phyloP scores from a whole-genome alignment of 768 basidiomycete species.

The Rhodotorula kratochvilovae region DNA sequence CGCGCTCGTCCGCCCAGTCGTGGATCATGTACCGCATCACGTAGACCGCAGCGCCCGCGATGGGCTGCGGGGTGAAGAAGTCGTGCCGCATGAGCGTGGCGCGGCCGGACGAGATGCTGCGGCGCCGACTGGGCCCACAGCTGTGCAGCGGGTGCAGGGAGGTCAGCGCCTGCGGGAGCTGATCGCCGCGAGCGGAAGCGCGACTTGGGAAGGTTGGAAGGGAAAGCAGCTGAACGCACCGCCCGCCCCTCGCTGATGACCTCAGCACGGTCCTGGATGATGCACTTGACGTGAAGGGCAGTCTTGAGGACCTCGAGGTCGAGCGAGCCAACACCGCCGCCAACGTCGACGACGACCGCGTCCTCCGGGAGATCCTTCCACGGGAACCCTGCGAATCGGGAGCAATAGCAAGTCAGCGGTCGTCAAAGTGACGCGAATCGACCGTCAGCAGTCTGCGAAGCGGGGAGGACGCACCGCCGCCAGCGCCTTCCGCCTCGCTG shows the following conservation, averaged over 20 bases:
- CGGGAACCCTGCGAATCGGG: slow-evolving; percentile 47
- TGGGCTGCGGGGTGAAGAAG: slow-evolving; percentile 64
- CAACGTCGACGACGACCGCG: slow-evolving; percentile 48
- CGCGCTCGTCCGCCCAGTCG: slow-evolving; percentile 68
- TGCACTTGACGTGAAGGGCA: slow-evolving; percentile 42
- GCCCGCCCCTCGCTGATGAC: slow-evolving; percentile 40
- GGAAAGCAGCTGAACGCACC: too few relatives aligned
- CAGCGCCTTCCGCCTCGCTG: too few relatives aligned
- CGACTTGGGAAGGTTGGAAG: too few relatives aligned
- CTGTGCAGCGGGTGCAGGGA: too few relatives aligned
- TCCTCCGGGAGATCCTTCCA: slow-evolving; percentile 56
- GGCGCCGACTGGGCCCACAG: too few relatives aligned
- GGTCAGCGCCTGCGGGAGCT: slow-evolving; percentile 19
- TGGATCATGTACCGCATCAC: slow-evolving; percentile 68
- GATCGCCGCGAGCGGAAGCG: neutral
- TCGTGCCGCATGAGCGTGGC: slow-evolving; percentile 55
- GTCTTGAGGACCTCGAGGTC: slow-evolving; percentile 41
- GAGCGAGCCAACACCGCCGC: slow-evolving; percentile 45
- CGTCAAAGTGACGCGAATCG: too few relatives aligned
- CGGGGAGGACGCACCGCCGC: too few relatives aligned
- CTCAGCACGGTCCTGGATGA: slow-evolving; percentile 47
- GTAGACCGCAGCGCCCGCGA: slow-evolving; percentile 58
- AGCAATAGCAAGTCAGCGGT: too few relatives aligned
- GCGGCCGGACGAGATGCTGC: slow-evolving; percentile 1
- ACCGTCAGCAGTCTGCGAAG: too few relatives aligned